phyloP scores from a whole-genome alignment of 2,329 filamentous ascomycete genomes.

The Talaromyces sp. region DNA sequence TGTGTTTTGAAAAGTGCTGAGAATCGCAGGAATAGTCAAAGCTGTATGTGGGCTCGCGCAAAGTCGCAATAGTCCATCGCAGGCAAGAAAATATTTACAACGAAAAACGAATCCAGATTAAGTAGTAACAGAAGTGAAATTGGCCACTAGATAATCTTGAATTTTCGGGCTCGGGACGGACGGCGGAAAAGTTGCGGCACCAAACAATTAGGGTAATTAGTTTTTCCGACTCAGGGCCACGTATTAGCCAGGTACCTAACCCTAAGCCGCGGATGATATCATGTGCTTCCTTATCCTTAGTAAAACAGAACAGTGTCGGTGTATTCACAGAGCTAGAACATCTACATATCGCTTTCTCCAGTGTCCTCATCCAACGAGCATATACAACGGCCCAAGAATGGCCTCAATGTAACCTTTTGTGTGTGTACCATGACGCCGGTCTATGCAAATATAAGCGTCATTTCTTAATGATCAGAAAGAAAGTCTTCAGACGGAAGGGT shows the following conservation, averaged over 20 bases:
- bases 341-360: neutral
- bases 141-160: conserved; percentile 4
- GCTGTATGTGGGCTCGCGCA: neutral
- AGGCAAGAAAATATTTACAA: neutral
- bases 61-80: neutral
- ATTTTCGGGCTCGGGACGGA: conserved; percentile 5
- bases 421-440: conserved; percentile 3
- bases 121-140: neutral
- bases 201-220: neutral
- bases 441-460: conserved; percentile 14
- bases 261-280: neutral
- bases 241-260: neutral
- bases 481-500: neutral
- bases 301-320: neutral
- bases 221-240: neutral
- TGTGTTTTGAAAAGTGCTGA: conserved; percentile 4
- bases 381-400: neutral
- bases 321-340: conserved; percentile 1
- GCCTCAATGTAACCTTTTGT: neutral
- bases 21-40: neutral
- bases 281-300: neutral
- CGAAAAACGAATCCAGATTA: neutral
- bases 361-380: neutral
- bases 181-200: neutral
- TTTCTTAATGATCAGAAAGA: neutral